Evolutionary conservation across 2,329 filamentous ascomycete genomes (phyloP).

Genomic region (Teratosphaeria epicoccoides): DNA sequence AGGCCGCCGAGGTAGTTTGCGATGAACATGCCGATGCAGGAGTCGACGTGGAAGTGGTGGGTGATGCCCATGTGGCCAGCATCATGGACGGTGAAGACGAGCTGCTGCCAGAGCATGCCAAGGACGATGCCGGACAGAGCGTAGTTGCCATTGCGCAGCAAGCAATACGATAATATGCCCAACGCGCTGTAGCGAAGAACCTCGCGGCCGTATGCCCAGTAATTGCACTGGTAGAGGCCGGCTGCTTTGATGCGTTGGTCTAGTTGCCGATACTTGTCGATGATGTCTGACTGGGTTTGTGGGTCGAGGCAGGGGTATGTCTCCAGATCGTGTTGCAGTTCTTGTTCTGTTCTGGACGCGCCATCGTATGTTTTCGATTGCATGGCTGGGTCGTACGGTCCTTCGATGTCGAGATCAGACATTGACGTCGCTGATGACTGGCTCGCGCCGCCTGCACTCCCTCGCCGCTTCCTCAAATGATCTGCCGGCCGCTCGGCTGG

Average conservation of each 20-base stretch:
- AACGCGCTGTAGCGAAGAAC: constrained; percentile 59
- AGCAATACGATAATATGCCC: constrained; percentile 48
- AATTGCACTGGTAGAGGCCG: constrained; percentile 76
- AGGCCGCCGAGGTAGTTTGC: constrained; percentile 83
- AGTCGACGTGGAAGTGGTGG: constrained; percentile 74
- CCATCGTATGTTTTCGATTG: constrained; percentile 48
- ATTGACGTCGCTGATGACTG: constrained; percentile 49
- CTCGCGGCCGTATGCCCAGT: constrained; percentile 68
- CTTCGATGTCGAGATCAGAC: constrained; percentile 40
- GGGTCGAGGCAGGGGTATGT: constrained; percentile 72
- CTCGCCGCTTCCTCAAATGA: constrained; percentile 27
- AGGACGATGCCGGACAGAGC: constrained; percentile 61
- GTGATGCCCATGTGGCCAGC: constrained; percentile 97
- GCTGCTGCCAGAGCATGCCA: constrained; percentile 84
- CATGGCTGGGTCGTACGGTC: constrained; percentile 21
- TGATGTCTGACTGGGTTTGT: constrained; percentile 62
- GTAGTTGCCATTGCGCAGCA: constrained; percentile 34
- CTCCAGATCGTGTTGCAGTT: constrained; percentile 63
- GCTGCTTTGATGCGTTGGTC: constrained; percentile 60
- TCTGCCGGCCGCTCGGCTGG: constrained; percentile 31
- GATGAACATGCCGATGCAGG: constrained; percentile 77
- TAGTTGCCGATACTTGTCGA: constrained; percentile 70
- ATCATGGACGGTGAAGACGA: constrained; percentile 90
- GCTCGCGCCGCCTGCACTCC: constrained; percentile 22
- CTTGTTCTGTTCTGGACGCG: constrained; percentile 61